phyloP scores from a whole-genome alignment of 495 filamentous ascomycete species.

The Penicillium simplicissimum region DNA sequence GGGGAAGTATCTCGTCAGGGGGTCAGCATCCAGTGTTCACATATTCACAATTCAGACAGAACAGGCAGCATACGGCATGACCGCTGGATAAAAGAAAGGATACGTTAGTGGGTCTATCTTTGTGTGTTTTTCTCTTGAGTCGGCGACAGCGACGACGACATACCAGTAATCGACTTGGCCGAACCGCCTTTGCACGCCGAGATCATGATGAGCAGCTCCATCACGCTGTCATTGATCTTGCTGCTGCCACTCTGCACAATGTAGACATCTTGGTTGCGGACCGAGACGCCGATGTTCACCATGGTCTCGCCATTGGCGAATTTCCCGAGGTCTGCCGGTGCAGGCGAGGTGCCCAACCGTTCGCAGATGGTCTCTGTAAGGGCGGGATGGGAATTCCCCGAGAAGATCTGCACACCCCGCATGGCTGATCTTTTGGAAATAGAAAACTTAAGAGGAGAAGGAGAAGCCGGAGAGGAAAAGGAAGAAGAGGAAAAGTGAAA shows the following conservation, averaged over 20 bases:
- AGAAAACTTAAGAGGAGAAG: slow-evolving; percentile 18
- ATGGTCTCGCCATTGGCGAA: slow-evolving; percentile 94
- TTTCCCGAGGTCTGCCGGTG: slow-evolving; percentile 66
- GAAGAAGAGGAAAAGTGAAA: background rate
- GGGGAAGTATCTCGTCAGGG: slow-evolving; percentile 74
- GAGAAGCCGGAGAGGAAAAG: slow-evolving; percentile 17
- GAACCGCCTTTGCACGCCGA: slow-evolving; percentile 97
- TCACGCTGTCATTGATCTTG: slow-evolving; percentile 97
- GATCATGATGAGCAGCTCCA: slow-evolving; percentile 99
- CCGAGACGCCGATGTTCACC: slow-evolving; percentile 88
- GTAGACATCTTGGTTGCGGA: slow-evolving; percentile 98
- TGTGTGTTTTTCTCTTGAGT: background rate
- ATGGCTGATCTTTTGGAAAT: slow-evolving; percentile 39
- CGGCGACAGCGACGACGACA: slow-evolving; percentile 26
- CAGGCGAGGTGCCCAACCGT: slow-evolving; percentile 63
- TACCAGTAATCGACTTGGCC: slow-evolving; percentile 95
- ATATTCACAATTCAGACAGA: slow-evolving; percentile 30
- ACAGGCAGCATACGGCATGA: slow-evolving; percentile 70
- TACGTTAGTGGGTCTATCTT: slow-evolving; percentile 24
- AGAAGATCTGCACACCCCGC: slow-evolving; percentile 71
- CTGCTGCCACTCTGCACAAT: slow-evolving; percentile 95
- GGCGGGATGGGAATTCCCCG: slow-evolving; percentile 65
- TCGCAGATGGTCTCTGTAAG: slow-evolving; percentile 73
- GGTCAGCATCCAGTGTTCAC: slow-evolving; percentile 45
- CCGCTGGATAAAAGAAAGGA: slow-evolving; percentile 56